Conservation (phyloP, 352 stramenopile genomes). For the Thalassiosira mediterranea region DNA sequence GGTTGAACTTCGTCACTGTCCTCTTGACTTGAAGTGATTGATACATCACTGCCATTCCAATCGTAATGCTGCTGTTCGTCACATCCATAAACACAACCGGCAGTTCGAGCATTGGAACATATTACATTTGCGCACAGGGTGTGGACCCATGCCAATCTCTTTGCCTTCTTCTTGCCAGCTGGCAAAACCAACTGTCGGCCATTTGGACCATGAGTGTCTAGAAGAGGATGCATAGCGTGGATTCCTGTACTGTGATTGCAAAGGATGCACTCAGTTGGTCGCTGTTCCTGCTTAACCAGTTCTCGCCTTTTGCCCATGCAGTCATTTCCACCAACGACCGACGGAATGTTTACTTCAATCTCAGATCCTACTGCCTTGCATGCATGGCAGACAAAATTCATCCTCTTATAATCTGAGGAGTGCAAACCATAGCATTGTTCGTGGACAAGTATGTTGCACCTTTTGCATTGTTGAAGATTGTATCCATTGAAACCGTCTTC, state of each 20-base stretch:
- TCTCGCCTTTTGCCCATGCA: constrained; percentile 15
- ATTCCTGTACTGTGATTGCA: constrained; percentile 25
- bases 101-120: constrained; percentile 14
- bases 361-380: constrained; percentile 33
- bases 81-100: constrained; percentile 48
- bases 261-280: constrained; percentile 28
- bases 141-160: constrained; percentile 56
- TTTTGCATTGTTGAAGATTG: constrained; percentile 54
- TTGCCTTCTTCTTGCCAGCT: background rate
- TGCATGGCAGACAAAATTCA: constrained; percentile 51
- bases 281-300: constrained; percentile 12
- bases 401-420: constrained; percentile 26
- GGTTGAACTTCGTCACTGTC: constrained; percentile 6
- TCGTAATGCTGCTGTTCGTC: constrained; percentile 9
- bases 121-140: constrained; percentile 54
- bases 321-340: constrained; percentile 25
- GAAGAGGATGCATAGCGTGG: constrained; percentile 47
- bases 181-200: constrained; percentile 18
- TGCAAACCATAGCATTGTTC: constrained; percentile 55
- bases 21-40: constrained; percentile 5
- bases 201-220: constrained; percentile 30
- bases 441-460: constrained; percentile 43
- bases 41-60: background rate
- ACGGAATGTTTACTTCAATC: constrained; percentile 48
- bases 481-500: constrained; percentile 42